Conservation (phyloP, 2,329 filamentous ascomycete genomes). For the Claviceps paspali region DNA sequence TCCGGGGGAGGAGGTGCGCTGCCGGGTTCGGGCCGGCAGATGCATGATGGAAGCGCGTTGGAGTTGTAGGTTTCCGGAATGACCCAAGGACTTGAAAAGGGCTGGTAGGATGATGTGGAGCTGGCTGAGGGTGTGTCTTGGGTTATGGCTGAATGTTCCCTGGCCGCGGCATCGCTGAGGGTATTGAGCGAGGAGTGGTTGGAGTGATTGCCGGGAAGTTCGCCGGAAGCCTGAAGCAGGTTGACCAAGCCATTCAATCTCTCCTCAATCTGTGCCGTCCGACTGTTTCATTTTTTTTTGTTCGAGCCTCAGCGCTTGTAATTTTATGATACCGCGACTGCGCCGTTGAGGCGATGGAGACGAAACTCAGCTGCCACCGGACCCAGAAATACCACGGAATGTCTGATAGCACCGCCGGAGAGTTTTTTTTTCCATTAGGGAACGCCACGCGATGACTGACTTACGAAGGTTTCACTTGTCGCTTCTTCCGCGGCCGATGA, state of each 20-base stretch:
- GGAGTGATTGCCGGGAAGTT: conserved; percentile 14
- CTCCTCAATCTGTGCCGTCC: conserved; percentile 34
- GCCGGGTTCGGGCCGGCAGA: conserved; percentile 28
- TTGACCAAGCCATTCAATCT: conserved; percentile 33
- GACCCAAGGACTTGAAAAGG: conserved; percentile 11
- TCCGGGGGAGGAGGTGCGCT: conserved; percentile 25
- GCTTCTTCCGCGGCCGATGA: conserved; percentile 35
- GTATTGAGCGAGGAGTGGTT: conserved; percentile 12
- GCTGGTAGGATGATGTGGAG: conserved; percentile 7
- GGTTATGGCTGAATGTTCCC: conserved; percentile 11
- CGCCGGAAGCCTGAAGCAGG: conserved; percentile 28
- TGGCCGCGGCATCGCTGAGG: conserved; percentile 14
- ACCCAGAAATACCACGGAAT: too few relatives aligned
- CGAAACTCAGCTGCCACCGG: too few relatives aligned
- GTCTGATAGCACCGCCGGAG: too few relatives aligned
- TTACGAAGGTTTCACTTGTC: conserved; percentile 34
- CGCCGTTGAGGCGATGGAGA: too few relatives aligned
- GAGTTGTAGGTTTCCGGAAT: conserved; percentile 30
- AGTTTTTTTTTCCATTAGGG: too few relatives aligned
- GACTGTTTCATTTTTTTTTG: too few relatives aligned
- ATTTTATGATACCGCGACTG: too few relatives aligned
- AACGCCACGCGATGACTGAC: too few relatives aligned
- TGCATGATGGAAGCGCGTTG: conserved; percentile 29
- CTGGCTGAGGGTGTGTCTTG: conserved; percentile 12
- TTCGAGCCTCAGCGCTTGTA: conserved; percentile 1